These are phyloP conservation scores for Trifolium subterraneum DNA, from an alignment of 306 rosid species.

Conservation along the genomic window DNA sequence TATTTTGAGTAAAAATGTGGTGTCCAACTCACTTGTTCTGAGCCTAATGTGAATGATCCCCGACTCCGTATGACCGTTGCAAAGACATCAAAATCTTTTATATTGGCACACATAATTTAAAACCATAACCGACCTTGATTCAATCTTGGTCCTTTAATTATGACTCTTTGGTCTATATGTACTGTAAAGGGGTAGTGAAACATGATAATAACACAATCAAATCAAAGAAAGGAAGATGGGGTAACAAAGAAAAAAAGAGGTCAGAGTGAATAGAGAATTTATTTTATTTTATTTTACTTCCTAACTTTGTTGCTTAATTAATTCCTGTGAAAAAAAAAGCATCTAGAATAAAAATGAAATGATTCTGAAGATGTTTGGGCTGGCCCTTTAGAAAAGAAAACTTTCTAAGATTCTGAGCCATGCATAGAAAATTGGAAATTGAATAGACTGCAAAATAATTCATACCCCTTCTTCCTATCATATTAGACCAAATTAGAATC, in stretches of 20 bases:
- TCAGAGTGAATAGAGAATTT: conserved; percentile 35
- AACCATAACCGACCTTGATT: background rate
- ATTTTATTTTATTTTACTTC: conserved; percentile 34
- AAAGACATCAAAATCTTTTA: background rate
- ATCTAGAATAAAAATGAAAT: conserved; percentile 29
- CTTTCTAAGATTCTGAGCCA: conserved; percentile 44
- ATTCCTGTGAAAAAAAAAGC: conserved; percentile 36
- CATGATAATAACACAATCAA: conserved; percentile 28
- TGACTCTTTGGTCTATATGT: conserved; percentile 26
- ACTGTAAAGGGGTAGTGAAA: conserved; percentile 37
- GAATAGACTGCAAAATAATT: conserved; percentile 32
- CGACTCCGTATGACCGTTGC: no score
- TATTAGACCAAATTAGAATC: conserved; percentile 31
- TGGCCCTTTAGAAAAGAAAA: conserved; percentile 45
- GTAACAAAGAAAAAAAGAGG: conserved; percentile 28
- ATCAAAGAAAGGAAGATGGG: conserved; percentile 21
- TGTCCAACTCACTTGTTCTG: no score
- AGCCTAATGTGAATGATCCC: no score
- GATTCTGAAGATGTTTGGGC: conserved; percentile 34
- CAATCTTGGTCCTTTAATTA: conserved; percentile 30
- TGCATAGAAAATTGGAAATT: conserved; percentile 18
- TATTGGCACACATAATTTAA: background rate
- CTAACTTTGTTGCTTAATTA: conserved; percentile 32
- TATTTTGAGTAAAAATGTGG: no score
- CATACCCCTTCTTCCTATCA: conserved; percentile 23